Base-by-base conservation (phyloP, 2,329 filamentous ascomycete genomes). In the Lizonia empirigonia region DNA sequence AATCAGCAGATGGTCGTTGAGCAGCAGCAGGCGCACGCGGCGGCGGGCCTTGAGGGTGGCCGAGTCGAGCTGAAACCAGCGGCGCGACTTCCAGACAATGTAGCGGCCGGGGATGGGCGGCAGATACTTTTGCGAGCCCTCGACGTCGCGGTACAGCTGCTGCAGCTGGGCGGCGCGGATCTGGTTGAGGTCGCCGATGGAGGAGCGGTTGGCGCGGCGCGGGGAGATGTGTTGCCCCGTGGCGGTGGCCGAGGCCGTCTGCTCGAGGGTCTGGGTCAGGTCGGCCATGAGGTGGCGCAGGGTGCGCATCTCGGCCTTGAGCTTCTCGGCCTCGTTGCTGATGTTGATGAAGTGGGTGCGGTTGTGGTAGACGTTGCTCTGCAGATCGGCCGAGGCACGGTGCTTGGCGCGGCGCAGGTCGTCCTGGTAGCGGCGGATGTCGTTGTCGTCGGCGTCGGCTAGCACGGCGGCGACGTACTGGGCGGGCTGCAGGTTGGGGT, bases 311-410 rank as follows among this genome's bases (percentile, higher is more conserved):
- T 99, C 94, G 47, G 85, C 85, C 76, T 97, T 97, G 50, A 99
- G 84, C 77, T 96, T 97, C 75, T 99, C 94, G 2, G 95, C 94
- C 77, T 99, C 94, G 75, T 97, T 97, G 71, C 92, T 97, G 74
- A 99, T 97, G 75, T 96, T 96, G 80, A 99, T 97, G 70, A 99
- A 99, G 68, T 97, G 94, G 0, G 91, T 96, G 39, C 94, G 86
- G 74, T 99, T 99, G 73, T 97, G 92, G 75, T 96, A 93, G 41
- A 99, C 89, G 74, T 92, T 97, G 69, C 95, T 90, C 74, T 97
- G 93, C 18, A 99, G 80, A 63, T 97, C 92, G 39, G 85, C 82
- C 5, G 88, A 87, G 7, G 91, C 91, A 48, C 89, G 85, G 59
- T 83, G 82, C 74, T 93, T 93, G 49, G 94, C 80, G 63, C 87